Evolutionary conservation across 2,329 filamentous ascomycete species (phyloP).

Genomic region (Nothopassalora personata): DNA sequence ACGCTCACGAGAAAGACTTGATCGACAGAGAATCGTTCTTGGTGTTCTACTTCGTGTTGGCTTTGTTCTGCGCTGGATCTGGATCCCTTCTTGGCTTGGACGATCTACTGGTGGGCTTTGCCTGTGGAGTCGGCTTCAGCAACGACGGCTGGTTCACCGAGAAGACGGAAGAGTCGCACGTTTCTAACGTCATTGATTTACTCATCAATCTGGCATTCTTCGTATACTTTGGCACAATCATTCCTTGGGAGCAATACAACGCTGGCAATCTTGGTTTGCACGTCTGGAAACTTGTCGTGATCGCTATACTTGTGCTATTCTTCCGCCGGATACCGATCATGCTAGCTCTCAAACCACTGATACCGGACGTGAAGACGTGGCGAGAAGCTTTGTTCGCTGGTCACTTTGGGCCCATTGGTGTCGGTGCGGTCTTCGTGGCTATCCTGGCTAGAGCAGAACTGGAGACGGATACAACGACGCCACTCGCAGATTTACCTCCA

Average conservation of each 20-base stretch:
- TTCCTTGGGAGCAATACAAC: slow-evolving; percentile 93
- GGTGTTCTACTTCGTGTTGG: slow-evolving; percentile 96
- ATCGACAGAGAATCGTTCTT: slow-evolving; percentile 97
- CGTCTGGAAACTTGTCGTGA: slow-evolving; percentile 88
- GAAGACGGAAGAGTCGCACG: slow-evolving; percentile 96
- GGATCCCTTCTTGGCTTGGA: slow-evolving; percentile 88
- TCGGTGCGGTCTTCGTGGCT: slow-evolving; percentile 91
- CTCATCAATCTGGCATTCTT: slow-evolving; percentile 97
- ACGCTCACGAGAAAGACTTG: slow-evolving; percentile 73
- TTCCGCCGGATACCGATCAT: slow-evolving; percentile 96
- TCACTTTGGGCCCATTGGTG: slow-evolving; percentile 95
- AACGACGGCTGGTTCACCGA: slow-evolving; percentile 99
- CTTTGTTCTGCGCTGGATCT: slow-evolving; percentile 90
- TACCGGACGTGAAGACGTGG: slow-evolving; percentile 97
- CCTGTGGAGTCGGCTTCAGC: slow-evolving; percentile 95
- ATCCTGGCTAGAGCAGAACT: slow-evolving; percentile 91
- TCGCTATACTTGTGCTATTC: slow-evolving; percentile 87
- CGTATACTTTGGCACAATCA: slow-evolving; percentile 94
- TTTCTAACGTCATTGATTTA: slow-evolving; percentile 98
- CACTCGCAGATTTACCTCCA: slow-evolving; percentile 56
- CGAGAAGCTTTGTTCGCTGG: slow-evolving; percentile 93
- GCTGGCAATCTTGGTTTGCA: slow-evolving; percentile 62
- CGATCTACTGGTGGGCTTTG: slow-evolving; percentile 89
- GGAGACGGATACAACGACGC: slow-evolving; percentile 67
- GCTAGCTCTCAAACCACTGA: slow-evolving; percentile 82